Base-by-base conservation (phyloP, 1,139 yeast genomes). In the Geotrichum phurueaensis region DNA sequence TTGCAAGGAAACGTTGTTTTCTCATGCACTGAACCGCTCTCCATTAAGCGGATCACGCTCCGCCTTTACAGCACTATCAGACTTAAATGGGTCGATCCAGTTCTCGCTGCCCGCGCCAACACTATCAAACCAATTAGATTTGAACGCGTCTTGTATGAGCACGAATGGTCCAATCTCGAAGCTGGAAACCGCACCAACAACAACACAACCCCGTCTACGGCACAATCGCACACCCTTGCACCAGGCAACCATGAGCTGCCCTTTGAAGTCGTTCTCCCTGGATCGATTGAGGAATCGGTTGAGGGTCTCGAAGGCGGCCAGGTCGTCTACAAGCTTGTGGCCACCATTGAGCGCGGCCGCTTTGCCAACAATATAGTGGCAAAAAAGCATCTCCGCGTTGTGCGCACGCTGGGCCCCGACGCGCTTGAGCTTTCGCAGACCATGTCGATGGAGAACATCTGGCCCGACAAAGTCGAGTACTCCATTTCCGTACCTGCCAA, bases 381-480 rank as follows among this genome's bases (percentile, higher is more conserved):
- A 29, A 85, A 84, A 67, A 89, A 85, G 66, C 92, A 86, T 69
- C 66, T 95, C 10, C 81, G 97, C 63, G 86, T 95, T 13, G 84
- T 94, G 15, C 81, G 99, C 66, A 94, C 99, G 0, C 75, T 92
- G 62, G 86, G 96, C 0, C 83, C 96, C 0, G 98, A 92, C 73
- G 84, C 96, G 0, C 82, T 89, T 1, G 99, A 95, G 70, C 78
- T 92, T 52, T 81, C 95, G 0, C 98, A 94, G 74, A 90, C 98
- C 0, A 89, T 91, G 66, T 91, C 96, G 0, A 96, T 94, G 25
- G 97, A 91, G 70, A 94, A 94, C 71, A 86, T 94, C 0, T 95
- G 99, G 99, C 98, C 99, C 2, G 78, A 84, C 56, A 94, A 94
- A 72, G 89, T 94, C 54, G 98, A 95, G 69, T 94, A 94, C 73